These are phyloP conservation scores for Penicillium coprophilum DNA, from an alignment of 495 filamentous ascomycete genomes.

Conservation along the genomic window DNA sequence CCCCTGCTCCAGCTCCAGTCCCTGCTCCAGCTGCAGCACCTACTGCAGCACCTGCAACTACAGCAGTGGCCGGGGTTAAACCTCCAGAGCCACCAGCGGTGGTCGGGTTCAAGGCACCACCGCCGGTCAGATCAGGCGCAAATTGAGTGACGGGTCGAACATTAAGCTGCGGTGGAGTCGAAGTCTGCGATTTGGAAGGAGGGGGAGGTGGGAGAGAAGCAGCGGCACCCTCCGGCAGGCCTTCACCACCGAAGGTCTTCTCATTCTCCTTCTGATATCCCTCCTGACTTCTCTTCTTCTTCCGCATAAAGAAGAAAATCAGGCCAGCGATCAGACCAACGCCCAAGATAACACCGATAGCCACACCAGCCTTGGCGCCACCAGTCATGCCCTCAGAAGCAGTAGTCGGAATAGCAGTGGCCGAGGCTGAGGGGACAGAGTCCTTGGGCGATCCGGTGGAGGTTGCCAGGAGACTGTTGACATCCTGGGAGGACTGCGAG, in stretches of 20 bases:
- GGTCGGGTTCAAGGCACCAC: slow-evolving; percentile 35
- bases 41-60: slow-evolving; percentile 26
- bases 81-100: slow-evolving; percentile 36
- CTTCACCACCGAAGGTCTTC: slow-evolving; percentile 43
- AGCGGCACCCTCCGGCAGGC: slow-evolving; percentile 24
- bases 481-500: slow-evolving; percentile 17
- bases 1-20: slow-evolving; percentile 16
- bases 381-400: slow-evolving; percentile 20
- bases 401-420: slow-evolving; percentile 12
- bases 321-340: slow-evolving; percentile 60
- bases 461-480: slow-evolving; percentile 15
- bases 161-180: slow-evolving; percentile 77
- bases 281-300: slow-evolving; percentile 60
- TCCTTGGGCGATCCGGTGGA: slow-evolving; percentile 16
- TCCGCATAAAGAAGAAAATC: slow-evolving; percentile 63
- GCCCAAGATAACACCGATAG: slow-evolving; percentile 70
- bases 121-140: slow-evolving; percentile 62
- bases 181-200: slow-evolving; percentile 30
- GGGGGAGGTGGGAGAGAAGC: slow-evolving; percentile 40
- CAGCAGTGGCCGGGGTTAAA: slow-evolving; percentile 20
- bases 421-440: slow-evolving; percentile 19
- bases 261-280: slow-evolving; percentile 50
- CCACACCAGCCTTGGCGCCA: slow-evolving; percentile 79
- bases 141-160: slow-evolving; percentile 88
- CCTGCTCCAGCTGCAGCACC: too few species aligned